Base-by-base conservation (phyloP, 805 yeast species). In the Hanseniaspora jakobsenii region DNA sequence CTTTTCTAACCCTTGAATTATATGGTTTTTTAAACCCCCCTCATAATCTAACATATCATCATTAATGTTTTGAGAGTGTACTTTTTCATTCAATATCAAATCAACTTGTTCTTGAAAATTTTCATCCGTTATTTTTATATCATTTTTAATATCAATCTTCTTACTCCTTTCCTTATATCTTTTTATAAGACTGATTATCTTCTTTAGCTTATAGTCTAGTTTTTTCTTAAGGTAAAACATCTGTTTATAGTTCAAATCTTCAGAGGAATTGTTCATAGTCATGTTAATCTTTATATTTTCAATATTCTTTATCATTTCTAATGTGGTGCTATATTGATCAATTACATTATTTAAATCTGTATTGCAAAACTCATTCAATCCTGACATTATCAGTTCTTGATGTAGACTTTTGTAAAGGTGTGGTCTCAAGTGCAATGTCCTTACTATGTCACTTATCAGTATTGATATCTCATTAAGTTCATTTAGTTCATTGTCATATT, bases 281-380 rank as follows among this genome's bases (percentile, higher is more conserved):
- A n/a, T n/a, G n/a, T n/a, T n/a, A n/a, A n/a, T n/a, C n/a, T n/a
- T n/a, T n/a, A n/a, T n/a, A n/a, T 49, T 16, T 69, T 7, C 66
- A 61, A 3, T 71, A 51, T 42, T 17, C 32, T 23, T 24, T 5
- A n/a, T n/a, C n/a, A n/a, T n/a, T n/a, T 30, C 48, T 67, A 14
- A 59, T 61, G 0, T 77, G 63, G 67, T 66, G 44, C 62, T 62
- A 27, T 56, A 59, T 4, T 51, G 57, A 36, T 62, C 54, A 17
- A n/a, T n/a, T n/a, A n/a, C n/a, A n/a, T n/a, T n/a, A n/a, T n/a
- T n/a, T n/a, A n/a, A n/a, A n/a, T n/a, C n/a, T n/a, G n/a, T n/a
- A n/a, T n/a, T n/a, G n/a, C n/a, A n/a, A 14, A 56, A 38, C 12
- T 41, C 39, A 14, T 26, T 26, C 10, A 50, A 28, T 10, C n/a